A percentile compares a stretch with the other conserved stretches of the same genome.
Evolutionary conservation across 805 yeast species (phyloP).

Genomic region (Saccharomycopsis synnaedendra): DNA sequence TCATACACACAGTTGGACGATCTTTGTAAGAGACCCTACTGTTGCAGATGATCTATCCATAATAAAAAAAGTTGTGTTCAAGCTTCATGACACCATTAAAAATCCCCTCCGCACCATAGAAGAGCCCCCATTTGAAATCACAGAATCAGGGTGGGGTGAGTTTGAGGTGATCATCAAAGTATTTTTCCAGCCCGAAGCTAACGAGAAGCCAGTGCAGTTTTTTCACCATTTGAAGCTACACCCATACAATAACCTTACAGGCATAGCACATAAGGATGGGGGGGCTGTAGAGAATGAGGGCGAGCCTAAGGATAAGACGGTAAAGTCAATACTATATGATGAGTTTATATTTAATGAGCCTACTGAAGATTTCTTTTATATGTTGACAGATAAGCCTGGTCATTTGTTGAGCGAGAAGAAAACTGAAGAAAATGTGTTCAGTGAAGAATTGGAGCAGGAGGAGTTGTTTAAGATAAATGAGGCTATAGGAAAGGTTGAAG

Average conservation of each 20-base stretch:
- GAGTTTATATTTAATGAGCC: constrained; percentile 95
- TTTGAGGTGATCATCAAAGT: constrained; percentile 85
- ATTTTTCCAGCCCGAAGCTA: constrained; percentile 75
- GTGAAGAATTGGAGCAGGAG: constrained; percentile 48
- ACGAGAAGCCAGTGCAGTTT: constrained; percentile 75
- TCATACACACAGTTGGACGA: constrained; percentile 95
- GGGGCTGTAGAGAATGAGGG: constrained; percentile 31
- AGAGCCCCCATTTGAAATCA: constrained; percentile 84
- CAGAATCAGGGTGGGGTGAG: constrained; percentile 99
- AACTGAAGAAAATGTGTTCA: constrained; percentile 26
- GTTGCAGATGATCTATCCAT: constrained; percentile 66
- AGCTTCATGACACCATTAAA: constrained; percentile 88
- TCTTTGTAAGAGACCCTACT: constrained; percentile 73
- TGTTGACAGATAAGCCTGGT: constrained; percentile 58
- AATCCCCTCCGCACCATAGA: constrained; percentile 82
- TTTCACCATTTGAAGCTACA: constrained; percentile 88
- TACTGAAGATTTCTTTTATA: constrained; percentile 75
- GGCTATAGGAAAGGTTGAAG: constrained; percentile 22
- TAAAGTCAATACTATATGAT: constrained; percentile 62
- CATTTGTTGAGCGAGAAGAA: constrained; percentile 36
- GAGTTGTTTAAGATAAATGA: constrained; percentile 46
- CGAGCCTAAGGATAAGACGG: constrained; percentile 25
- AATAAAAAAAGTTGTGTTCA: constrained; percentile 85
- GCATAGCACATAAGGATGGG: constrained; percentile 3
- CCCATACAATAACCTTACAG: constrained; percentile 46